Percentiles rank a stretch among this genome's conserved stretches.
Conservation (phyloP, 192 early-diverging fungal species). For the Coemansia sp. region DNA sequence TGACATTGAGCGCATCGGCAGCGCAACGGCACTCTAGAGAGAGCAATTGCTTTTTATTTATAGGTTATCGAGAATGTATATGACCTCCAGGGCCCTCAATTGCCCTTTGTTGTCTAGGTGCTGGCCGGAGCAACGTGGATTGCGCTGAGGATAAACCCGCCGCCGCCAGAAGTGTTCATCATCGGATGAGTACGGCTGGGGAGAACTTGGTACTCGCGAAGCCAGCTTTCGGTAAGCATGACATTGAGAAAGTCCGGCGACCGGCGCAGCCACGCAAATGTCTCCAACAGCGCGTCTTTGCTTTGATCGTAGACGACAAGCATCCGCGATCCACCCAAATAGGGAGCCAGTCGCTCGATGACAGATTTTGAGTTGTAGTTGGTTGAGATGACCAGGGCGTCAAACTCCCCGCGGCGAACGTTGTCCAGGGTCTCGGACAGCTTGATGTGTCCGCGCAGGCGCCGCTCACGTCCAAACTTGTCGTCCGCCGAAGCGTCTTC, state of each 20-base stretch:
- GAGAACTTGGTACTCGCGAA: slow-evolving; percentile 83
- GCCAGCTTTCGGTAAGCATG: slow-evolving; percentile 86
- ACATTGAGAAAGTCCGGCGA: slow-evolving; percentile 72
- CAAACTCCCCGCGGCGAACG: slow-evolving; percentile 63
- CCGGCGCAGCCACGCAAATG: slow-evolving; percentile 64
- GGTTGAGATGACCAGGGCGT: slow-evolving; percentile 75
- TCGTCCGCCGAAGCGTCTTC: slow-evolving; percentile 54
- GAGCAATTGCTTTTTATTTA: too few species aligned
- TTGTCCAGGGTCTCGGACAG: slow-evolving; percentile 54
- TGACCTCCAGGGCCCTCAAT: too few species aligned
- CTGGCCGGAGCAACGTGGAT: slow-evolving; percentile 44
- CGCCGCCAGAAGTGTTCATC: slow-evolving; percentile 73
- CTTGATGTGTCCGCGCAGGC: slow-evolving; percentile 51
- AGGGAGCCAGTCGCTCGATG: slow-evolving; percentile 66
- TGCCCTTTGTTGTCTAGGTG: background rate
- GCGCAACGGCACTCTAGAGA: background rate
- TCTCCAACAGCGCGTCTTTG: slow-evolving; percentile 64
- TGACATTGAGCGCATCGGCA: slow-evolving; percentile 41
- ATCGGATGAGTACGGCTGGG: slow-evolving; percentile 76
- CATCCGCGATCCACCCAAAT: slow-evolving; percentile 77
- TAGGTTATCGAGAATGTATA: too few species aligned
- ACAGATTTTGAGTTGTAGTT: slow-evolving; percentile 72
- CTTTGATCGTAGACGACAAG: slow-evolving; percentile 77
- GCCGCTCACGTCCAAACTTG: slow-evolving; percentile 53
- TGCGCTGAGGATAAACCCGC: slow-evolving; percentile 67